These are phyloP conservation scores for Neolecta irregularis DNA, from an alignment of 1,139 yeast species.

Conservation along the genomic window DNA sequence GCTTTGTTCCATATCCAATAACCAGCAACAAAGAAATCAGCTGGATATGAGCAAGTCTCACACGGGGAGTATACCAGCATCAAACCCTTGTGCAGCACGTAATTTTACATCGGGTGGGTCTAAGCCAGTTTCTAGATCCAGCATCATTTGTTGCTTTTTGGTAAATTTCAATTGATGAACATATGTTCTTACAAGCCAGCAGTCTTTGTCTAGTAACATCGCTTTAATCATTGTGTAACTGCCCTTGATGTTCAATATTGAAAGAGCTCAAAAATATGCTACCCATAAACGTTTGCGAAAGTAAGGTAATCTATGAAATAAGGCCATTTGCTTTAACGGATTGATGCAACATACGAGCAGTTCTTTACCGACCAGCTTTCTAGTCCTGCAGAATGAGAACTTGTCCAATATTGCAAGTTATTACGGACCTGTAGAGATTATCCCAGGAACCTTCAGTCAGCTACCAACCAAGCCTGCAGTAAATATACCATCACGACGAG, in stretches of 20 bases:
- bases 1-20: constrained; percentile 95
- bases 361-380: constrained; percentile 84
- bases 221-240: constrained; percentile 87
- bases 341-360: constrained; percentile 36
- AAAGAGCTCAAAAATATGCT: not conserved
- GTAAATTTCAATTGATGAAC: too few species aligned
- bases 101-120: constrained; percentile 73
- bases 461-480: not conserved
- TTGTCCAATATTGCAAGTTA: too few species aligned
- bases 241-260: constrained; percentile 30
- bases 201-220: constrained; percentile 77
- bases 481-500: constrained; percentile 66
- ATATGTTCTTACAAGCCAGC: too few species aligned
- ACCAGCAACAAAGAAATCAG: constrained; percentile 91
- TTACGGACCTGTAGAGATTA: constrained; percentile 86
- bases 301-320: constrained; percentile 36
- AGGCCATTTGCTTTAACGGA: not conserved
- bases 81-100: constrained; percentile 91
- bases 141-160: constrained; percentile 74
- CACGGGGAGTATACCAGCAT: constrained; percentile 40
- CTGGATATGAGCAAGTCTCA: constrained; percentile 3
- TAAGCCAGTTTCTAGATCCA: constrained; percentile 79
- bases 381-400: too few species aligned
- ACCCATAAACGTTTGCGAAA: constrained; percentile 80
- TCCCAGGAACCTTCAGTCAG: constrained; percentile 51